These are phyloP conservation scores for Geotrichum macrosporum DNA, from an alignment of 1,139 yeast species.

Conservation along the genomic window DNA sequence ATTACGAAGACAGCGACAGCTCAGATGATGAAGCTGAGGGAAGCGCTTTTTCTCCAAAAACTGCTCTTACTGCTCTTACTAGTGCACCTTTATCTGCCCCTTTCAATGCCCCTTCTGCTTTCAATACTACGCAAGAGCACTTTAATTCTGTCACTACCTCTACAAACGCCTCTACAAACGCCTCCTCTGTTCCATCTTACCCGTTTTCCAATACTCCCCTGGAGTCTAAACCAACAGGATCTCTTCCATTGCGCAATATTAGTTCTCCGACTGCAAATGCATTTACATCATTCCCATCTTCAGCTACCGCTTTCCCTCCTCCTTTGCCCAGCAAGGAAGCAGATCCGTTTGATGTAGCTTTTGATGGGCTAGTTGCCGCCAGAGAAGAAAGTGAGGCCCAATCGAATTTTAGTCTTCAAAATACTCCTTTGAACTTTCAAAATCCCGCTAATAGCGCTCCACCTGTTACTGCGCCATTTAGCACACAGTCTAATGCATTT, in stretches of 20 bases:
- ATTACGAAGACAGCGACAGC: conserved; percentile 53
- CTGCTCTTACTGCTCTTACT: conserved; percentile 9
- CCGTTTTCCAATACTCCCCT: too few relatives aligned
- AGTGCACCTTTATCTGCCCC: too few relatives aligned
- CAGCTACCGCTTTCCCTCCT: conserved; percentile 19
- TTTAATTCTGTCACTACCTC: too few relatives aligned
- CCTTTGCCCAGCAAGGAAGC: conserved; percentile 6
- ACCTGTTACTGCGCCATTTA: neutral
- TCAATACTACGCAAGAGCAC: too few relatives aligned
- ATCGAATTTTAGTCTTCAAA: conserved; percentile 1
- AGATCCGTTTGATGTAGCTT: conserved; percentile 19
- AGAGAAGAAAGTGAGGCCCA: conserved; percentile 12
- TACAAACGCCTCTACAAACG: too few relatives aligned
- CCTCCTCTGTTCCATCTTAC: too few relatives aligned
- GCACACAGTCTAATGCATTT: conserved; percentile 2
- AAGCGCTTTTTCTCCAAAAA: conserved; percentile 18
- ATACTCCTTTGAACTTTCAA: conserved; percentile 1
- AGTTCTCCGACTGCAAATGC: too few relatives aligned
- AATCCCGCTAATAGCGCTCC: neutral
- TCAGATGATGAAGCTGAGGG: conserved; percentile 34
- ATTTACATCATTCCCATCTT: conserved; percentile 17
- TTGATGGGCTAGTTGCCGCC: conserved; percentile 16
- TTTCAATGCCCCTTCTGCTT: too few relatives aligned
- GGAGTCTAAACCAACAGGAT: too few relatives aligned
- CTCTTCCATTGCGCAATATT: too few relatives aligned